Conservation (phyloP, 768 basidiomycete genomes). For the Lentinula sp. region DNA sequence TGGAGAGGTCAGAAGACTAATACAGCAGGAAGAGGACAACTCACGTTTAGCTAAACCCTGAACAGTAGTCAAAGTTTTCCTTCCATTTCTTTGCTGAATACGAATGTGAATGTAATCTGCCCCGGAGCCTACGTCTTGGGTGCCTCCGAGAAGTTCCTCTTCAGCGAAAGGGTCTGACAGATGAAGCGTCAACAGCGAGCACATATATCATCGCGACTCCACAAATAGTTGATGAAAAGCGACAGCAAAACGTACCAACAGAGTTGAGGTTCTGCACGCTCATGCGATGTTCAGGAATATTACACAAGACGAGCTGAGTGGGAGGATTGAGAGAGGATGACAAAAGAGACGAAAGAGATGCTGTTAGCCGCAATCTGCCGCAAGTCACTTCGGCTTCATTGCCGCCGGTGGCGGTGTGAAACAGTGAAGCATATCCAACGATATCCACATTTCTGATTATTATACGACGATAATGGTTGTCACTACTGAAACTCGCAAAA, state of each 20-base stretch:
- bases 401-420: constrained; percentile 3
- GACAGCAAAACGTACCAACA: constrained; percentile 48
- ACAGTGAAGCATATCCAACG: constrained; percentile 11
- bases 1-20: constrained; percentile 3
- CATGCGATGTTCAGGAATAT: constrained; percentile 67
- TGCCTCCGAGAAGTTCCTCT: constrained; percentile 75
- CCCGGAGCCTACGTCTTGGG: constrained; percentile 73
- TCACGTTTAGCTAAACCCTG: constrained; percentile 89
- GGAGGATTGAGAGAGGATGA: constrained; percentile 28
- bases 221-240: neutral
- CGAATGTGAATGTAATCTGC: constrained; percentile 90
- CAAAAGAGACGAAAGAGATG: constrained; percentile 21
- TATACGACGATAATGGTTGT: constrained; percentile 7
- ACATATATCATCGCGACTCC: neutral
- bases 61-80: constrained; percentile 96
- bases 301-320: constrained; percentile 40
- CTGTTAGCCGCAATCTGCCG: constrained; percentile 10
- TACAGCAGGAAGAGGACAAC: constrained; percentile 19
- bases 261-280: constrained; percentile 89
- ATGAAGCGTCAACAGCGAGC: constrained; percentile 8
- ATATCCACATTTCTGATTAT: constrained; percentile 15
- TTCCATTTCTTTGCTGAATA: constrained; percentile 98
- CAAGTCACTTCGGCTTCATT: constrained; percentile 15
- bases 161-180: constrained; percentile 92
- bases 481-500: constrained; percentile 26